A percentile compares a stretch with the other conserved stretches of the same genome.
phyloP scores from a whole-genome alignment of 2,329 filamentous ascomycete species.

The Aureobasidium sp. region DNA sequence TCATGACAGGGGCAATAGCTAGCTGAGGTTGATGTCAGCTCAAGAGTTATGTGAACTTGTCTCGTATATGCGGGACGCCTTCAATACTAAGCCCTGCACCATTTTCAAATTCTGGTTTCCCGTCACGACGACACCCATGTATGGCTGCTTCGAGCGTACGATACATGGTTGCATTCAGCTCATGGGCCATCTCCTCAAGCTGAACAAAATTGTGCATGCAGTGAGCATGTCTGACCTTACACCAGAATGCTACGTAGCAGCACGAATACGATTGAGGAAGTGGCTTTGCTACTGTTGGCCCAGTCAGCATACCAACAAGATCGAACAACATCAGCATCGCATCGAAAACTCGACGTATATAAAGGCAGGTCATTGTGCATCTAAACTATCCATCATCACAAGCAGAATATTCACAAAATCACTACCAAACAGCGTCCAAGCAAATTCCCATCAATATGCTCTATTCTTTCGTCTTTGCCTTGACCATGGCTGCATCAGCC shows the following conservation, averaged over 20 bases:
- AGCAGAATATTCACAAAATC: not conserved
- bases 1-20: not conserved
- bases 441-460: not conserved
- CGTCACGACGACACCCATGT: not conserved
- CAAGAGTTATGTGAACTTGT: not conserved
- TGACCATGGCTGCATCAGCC: not conserved
- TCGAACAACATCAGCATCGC: not conserved
- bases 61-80: not conserved
- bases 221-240: not conserved
- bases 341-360: not conserved
- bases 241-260: not conserved
- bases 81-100: not conserved
- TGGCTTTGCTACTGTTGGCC: not conserved
- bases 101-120: not conserved
- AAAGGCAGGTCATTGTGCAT: not conserved
- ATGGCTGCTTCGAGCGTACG: not conserved
- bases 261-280: not conserved
- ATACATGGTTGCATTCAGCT: not conserved
- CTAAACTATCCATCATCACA: not conserved
- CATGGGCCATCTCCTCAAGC: no score
- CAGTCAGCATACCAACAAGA: not conserved
- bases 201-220: no score
- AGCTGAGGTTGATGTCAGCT: not conserved
- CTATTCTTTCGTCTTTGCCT: not conserved
- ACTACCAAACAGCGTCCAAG: not conserved